Conservation (phyloP, 768 basidiomycete species). For the Tylopilus subfusipes region DNA sequence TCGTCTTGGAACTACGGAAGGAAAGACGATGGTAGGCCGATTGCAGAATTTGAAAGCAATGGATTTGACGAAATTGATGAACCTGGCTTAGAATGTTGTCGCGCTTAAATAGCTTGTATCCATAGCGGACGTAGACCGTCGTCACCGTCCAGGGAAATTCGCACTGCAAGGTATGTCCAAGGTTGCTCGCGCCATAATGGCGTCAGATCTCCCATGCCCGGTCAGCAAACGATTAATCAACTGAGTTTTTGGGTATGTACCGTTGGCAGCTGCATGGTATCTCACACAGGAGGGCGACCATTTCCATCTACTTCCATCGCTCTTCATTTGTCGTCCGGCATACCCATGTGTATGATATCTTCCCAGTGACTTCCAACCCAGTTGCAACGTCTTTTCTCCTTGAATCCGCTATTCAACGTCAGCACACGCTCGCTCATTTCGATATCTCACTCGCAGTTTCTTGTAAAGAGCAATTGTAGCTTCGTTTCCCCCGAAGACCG, state of each 20-base stretch:
- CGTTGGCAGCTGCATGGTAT: too few species aligned
- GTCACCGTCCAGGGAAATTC: not conserved
- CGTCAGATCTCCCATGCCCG: too few species aligned
- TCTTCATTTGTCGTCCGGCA: too few species aligned
- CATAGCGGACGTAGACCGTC: not conserved
- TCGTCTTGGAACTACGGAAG: conserved; percentile 8
- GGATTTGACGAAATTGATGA: not conserved
- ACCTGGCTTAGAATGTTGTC: too few species aligned
- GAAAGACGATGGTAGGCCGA: conserved; percentile 4
- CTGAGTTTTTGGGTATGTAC: too few species aligned
- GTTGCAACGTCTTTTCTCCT: conserved; percentile 27
- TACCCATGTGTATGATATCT: conserved; percentile 27
- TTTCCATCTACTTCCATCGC: not conserved
- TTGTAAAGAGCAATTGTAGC: conserved; percentile 23
- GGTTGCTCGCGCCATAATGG: too few species aligned
- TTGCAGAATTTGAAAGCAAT: not conserved
- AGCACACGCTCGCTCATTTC: not conserved
- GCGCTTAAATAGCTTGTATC: too few species aligned
- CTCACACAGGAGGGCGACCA: not conserved
- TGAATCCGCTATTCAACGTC: conserved; percentile 28
- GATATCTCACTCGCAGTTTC: conserved; percentile 23
- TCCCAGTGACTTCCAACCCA: conserved; percentile 33
- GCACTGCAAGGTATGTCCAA: not conserved
- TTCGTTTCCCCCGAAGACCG: conserved; percentile 14
- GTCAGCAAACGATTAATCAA: too few species aligned